Base-by-base conservation (phyloP, 169 alveolate species). In the Babesia microti region DNA sequence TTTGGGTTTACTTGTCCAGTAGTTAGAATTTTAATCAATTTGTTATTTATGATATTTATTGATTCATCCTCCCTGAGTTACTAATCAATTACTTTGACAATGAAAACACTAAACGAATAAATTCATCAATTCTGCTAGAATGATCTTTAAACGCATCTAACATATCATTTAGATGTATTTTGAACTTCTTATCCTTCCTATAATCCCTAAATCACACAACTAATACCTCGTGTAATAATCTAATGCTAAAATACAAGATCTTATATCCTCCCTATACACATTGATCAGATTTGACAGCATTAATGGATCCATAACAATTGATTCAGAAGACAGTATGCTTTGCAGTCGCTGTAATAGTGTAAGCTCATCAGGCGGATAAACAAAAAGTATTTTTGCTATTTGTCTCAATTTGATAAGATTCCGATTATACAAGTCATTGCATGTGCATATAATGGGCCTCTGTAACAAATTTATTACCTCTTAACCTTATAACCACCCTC, bases 371-470 rank as follows among this genome's bases (percentile, higher is more conserved):
- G 83, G 54, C 35, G 74, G 37, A 9, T 59, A 78, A 14, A 81
- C 72, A 2, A 56, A 39, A 17, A 81, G 35, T 7, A 81, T 84
- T 40, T 74, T 67, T 4, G 80, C 55, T 27, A 66, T 47, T 28
- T 73, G 73, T 30, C 89, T 45, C 11, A 81, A 70, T 29, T 79
- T 83, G 48, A 71, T 76, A 39, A 81, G 48, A 29, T 66, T 58
- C 30, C 81, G 67, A 23, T 68, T 56, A 48, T 72, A 81, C 14
- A 79, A 40, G 63, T 95, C 98, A 65, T 91, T 95, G 56, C 97
- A 91, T 19, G 92, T 89, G 48, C 99, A 95, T 27, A 93, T 88
- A 3, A 95, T 87, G 21, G 99, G 99, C 52, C 95, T 87, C 7
- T 22, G 22, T 21, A 23, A 34, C 39, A 22, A 41, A 42, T 11